Base-by-base conservation (phyloP, 495 filamentous ascomycete species). In the Penicillium taxi region DNA sequence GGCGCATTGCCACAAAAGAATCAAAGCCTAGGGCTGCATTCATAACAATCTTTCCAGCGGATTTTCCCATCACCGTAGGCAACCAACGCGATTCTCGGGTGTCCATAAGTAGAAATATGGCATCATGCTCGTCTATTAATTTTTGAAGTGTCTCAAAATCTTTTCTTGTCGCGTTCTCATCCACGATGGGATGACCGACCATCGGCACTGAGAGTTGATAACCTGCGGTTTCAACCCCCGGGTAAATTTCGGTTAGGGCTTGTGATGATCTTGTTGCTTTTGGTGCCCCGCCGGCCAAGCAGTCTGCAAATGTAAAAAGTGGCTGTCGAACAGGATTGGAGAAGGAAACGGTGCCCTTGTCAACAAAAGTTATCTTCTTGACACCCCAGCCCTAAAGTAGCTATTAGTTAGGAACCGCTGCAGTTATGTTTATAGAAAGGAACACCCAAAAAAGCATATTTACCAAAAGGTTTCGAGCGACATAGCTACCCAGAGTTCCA, bases 251-350 rank as follows among this genome's bases (percentile, higher is more conserved):
- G 32, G 73, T 74, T 30, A 98, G 59, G 20, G 84, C 78, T 55
- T 86, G 78, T 4, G 93, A 84, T 17, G 91, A 90, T 29, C 81
- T 75, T 24, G 69, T 55, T 1, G 91, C 90, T 61, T 98, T 98
- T 52, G 81, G 75, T 19, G 76, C 82, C 3, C 88, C 87, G 9
- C 91, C 91, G 16, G 82, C 69, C 25, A 91, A 66, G 53, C 91
- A 96, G 56, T 98, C 93, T 27, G 81, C 69, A 50, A 91, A 95
- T 31, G 80, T 75, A 58, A 90, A 98, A 9, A 98, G 68, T 1
- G 91, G 90, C 53, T 98, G 91, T 29, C 91, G 78, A 26, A 96
- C 91, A 1, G 91, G 91, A 49, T 98, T 98, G n/a, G 90, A 96
- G 55, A 89, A 96, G 17, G 86, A 94, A 26, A 98, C 86, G 2